Conservation (phyloP, 1,284 basidiomycete genomes). For the Polyporus tsugae region DNA sequence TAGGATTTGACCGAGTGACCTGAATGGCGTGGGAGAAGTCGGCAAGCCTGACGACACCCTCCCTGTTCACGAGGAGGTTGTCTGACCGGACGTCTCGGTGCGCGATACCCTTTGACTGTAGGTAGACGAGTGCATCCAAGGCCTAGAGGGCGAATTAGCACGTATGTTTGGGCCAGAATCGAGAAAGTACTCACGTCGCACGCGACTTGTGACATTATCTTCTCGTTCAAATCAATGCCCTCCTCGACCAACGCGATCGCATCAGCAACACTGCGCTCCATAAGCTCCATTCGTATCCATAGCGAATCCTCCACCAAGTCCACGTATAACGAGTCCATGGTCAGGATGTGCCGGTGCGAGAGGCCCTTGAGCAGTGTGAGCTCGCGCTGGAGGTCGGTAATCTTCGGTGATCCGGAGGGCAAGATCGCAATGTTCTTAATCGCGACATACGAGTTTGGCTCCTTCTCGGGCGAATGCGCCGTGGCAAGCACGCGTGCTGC, state of each 20-base stretch:
- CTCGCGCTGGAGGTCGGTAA: conserved; percentile 68
- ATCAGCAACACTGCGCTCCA: conserved; percentile 85
- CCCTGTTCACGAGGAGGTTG: conserved; percentile 72
- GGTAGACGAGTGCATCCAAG: conserved; percentile 66
- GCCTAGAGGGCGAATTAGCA: conserved; percentile 49
- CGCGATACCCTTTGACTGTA: conserved; percentile 70
- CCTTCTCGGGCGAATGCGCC: conserved; percentile 45
- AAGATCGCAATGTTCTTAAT: conserved; percentile 75
- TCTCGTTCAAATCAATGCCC: conserved; percentile 69
- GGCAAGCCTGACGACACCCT: conserved; percentile 77
- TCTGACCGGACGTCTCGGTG: conserved; percentile 85
- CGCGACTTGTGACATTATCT: conserved; percentile 72
- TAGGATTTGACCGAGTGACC: conserved; percentile 57
- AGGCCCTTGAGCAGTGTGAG: conserved; percentile 62
- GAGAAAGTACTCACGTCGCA: conserved; percentile 65
- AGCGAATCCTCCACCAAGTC: conserved; percentile 70
- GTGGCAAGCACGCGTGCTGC: conserved; percentile 59
- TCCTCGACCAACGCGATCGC: conserved; percentile 67
- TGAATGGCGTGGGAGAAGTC: conserved; percentile 80
- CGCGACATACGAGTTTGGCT: conserved; percentile 51
- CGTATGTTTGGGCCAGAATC: background rate
- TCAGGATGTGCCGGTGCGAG: conserved; percentile 66
- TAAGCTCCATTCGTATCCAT: conserved; percentile 87
- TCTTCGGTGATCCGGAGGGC: conserved; percentile 65
- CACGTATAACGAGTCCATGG: conserved; percentile 74